Evolutionary conservation across 1,284 basidiomycete species (phyloP), one percentile per base, ranked within the genome.

Genomic region (Meira nashicola): DNA sequence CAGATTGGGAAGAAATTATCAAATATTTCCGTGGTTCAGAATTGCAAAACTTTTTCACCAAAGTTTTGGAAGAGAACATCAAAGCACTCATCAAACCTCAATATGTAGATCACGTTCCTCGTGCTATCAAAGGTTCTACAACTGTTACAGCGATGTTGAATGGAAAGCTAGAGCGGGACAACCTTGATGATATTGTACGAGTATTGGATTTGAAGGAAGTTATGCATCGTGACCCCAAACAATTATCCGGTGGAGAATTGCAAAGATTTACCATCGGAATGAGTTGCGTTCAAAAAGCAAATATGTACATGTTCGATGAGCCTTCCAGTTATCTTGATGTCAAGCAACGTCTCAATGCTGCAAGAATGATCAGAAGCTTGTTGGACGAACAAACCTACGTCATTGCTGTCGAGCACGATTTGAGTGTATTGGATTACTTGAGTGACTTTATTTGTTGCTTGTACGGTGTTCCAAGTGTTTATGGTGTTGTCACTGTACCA

Each of bases 281-380:
- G 76, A 70, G 68, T 23, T 76, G 73, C 57, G 67, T 78, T 19
- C 76, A 78, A 63, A 64, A 59, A n/a, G 76, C 76, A 57, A 77
- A 78, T 63, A 68, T 78, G 63, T 78, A 78, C 71, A 78, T 78
- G 76, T 78, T 78, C 43, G 76, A 78, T 63, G 76, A 78, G 62
- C 76, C 76, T 23, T 78, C 76, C 37, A 75, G 73, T 15, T 78
- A 78, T 56, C 68, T 78, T 56, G 76, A 78, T 54, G 76, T 78
- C 50, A 78, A 78, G 68, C 76, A 78, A 64, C 74, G 76, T 74
- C 65, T 78, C 49, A 78, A 78, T 47, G 76, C 73, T 17, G 76
- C 76, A 17, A 63, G 70, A 39, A 68, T 74, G 55, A 78, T 78
- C 55, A 73, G 76, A 12, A 66, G 71, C 2, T 66, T 78, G 14